These are phyloP conservation scores for Solanum pimpinellifolium DNA, from an alignment of 257 asterid species.

Conservation along the genomic window DNA sequence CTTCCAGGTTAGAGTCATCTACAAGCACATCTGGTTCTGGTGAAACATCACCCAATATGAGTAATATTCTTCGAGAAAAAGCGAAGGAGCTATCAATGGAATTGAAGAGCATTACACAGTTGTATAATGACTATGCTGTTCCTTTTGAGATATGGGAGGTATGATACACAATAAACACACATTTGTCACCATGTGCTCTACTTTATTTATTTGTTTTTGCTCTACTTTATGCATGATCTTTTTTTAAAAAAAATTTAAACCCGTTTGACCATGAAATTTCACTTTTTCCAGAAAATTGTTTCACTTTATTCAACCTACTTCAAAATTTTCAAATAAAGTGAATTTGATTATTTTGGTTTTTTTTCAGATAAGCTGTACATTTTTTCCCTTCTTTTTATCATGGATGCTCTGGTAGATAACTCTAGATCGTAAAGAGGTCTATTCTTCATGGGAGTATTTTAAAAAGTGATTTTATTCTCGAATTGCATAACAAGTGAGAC, in stretches of 20 bases:
- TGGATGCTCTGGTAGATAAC: neutral
- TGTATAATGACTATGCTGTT: constrained; percentile 92
- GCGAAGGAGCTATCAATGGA: constrained; percentile 71
- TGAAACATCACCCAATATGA: constrained; percentile 27
- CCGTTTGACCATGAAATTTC: neutral
- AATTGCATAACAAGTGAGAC: neutral
- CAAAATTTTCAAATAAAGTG: neutral
- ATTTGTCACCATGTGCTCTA: neutral
- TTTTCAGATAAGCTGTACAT: neutral
- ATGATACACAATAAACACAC: constrained; percentile 1
- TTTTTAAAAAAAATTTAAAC: neutral
- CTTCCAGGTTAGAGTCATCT: constrained; percentile 53
- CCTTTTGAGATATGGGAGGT: constrained; percentile 99
- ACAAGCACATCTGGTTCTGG: constrained; percentile 22
- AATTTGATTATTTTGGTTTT: neutral
- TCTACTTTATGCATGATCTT: neutral
- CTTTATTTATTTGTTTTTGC: neutral
- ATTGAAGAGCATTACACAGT: constrained; percentile 79
- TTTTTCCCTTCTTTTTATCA: neutral
- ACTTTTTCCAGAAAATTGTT: neutral
- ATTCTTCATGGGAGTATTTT: neutral
- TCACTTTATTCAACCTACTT: neutral
- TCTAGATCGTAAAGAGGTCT: neutral
- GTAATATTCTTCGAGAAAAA: constrained; percentile 37
- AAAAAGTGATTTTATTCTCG: neutral